phyloP scores from a whole-genome alignment of 2,329 filamentous ascomycete genomes.

The Aspergillus hiratsukae region DNA sequence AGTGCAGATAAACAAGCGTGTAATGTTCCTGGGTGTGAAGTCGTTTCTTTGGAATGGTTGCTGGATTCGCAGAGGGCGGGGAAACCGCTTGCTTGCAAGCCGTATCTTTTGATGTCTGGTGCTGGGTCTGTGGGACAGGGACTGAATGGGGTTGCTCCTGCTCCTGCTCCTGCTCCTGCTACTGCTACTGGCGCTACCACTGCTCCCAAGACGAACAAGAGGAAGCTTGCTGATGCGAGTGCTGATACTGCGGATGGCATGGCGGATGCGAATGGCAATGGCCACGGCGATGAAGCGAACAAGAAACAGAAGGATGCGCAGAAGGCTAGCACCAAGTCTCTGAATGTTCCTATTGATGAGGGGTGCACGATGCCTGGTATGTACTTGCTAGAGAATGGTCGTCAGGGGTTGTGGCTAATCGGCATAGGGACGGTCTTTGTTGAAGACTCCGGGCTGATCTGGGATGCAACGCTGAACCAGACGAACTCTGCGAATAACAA shows the following conservation, averaged over 20 bases:
- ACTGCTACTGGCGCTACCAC: not conserved
- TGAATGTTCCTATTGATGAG: constrained; percentile 48
- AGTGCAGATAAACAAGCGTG: constrained; percentile 42
- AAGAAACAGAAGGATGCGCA: constrained; percentile 45
- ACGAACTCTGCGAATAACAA: constrained; percentile 68
- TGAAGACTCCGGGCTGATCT: constrained; percentile 62
- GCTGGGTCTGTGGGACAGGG: constrained; percentile 7
- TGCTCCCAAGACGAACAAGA: constrained; percentile 27
- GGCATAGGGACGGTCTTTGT: constrained; percentile 54
- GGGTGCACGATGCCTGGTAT: constrained; percentile 11
- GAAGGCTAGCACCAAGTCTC: constrained; percentile 37
- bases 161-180: not conserved
- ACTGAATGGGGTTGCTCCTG: not conserved
- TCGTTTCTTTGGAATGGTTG: constrained; percentile 61
- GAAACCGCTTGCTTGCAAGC: constrained; percentile 37
- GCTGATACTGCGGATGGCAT: constrained; percentile 20
- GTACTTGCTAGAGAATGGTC: not conserved
- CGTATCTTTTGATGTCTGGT: constrained; percentile 29
- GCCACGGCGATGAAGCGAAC: constrained; percentile 11
- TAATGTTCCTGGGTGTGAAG: constrained; percentile 44
- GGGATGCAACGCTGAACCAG: constrained; percentile 75
- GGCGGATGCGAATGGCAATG: constrained; percentile 4
- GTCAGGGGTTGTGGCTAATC: not conserved
- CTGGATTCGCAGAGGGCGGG: constrained; percentile 48
- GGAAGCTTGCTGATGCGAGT: constrained; percentile 23